Percentiles rank a stretch among this genome's conserved stretches.
Evolutionary conservation across 345 rosid genomes (phyloP).

Genomic region (Cardamine occulta): DNA sequence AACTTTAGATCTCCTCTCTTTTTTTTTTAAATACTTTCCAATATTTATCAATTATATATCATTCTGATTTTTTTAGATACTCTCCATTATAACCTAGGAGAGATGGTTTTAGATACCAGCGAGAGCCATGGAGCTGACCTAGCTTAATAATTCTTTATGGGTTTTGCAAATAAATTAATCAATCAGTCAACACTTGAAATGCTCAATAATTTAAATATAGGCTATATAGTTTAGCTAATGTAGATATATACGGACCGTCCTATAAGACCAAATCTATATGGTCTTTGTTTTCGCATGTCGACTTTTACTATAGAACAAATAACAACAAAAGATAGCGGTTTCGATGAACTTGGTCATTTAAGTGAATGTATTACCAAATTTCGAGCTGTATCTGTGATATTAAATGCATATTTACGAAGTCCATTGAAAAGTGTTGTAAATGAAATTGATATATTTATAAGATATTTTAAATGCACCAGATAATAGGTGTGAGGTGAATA

Average conservation of each 20-base stretch:
- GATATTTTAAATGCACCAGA: background rate
- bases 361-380: background rate
- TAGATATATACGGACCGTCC: too few relatives aligned
- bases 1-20: too few relatives aligned
- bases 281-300: background rate
- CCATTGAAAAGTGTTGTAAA: background rate
- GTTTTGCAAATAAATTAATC: background rate
- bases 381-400: background rate
- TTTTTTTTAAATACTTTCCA: too few relatives aligned
- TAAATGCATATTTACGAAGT: background rate
- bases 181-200: background rate
- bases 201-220: background rate
- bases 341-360: conserved; percentile 5
- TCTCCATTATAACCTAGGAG: too few relatives aligned
- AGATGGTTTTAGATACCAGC: too few relatives aligned
- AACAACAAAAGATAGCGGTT: background rate
- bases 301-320: background rate
- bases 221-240: background rate
- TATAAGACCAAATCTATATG: conserved; percentile 1
- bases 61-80: too few relatives aligned
- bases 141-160: background rate
- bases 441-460: background rate
- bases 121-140: too few relatives aligned
- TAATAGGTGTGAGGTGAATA: background rate
- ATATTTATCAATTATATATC: too few relatives aligned